These are phyloP conservation scores for Hemileccinum rubropunctum DNA, from an alignment of 768 basidiomycete species.

Conservation along the genomic window DNA sequence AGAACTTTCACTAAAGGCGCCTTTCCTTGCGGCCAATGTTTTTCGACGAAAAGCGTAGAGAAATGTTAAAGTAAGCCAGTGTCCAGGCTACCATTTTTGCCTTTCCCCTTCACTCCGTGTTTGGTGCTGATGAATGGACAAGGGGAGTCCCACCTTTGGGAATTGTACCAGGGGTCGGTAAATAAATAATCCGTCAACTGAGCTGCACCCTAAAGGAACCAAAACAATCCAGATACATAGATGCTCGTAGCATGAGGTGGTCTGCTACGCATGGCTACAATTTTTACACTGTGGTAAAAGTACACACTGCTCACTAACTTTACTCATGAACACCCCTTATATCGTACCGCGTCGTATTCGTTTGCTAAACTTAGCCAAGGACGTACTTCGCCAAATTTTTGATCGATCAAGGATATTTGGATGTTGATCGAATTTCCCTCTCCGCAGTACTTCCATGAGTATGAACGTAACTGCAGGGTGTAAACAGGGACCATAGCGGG, in stretches of 20 bases:
- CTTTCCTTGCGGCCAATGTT: too few species aligned
- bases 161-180: not conserved
- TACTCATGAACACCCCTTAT: constrained; percentile 7
- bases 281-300: constrained; percentile 1
- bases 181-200: not conserved
- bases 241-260: constrained; percentile 2
- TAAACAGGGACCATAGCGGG: constrained; percentile 12
- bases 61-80: too few species aligned
- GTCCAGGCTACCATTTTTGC: too few species aligned
- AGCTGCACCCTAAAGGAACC: not conserved
- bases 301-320: not conserved
- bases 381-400: constrained; percentile 41
- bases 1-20: too few species aligned
- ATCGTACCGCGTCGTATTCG: constrained; percentile 34
- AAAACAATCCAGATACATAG: not conserved
- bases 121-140: constrained; percentile 11
- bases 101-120: not conserved
- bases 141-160: constrained; percentile 19
- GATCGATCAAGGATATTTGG: constrained; percentile 48
- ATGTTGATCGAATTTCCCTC: constrained; percentile 53
- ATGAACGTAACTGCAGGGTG: constrained; percentile 51
- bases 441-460: constrained; percentile 62
- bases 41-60: too few species aligned
- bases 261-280: too few species aligned
- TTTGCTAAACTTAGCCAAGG: constrained; percentile 27